Conservation (phyloP, 306 rosid species). For the Lablab purpureus region DNA sequence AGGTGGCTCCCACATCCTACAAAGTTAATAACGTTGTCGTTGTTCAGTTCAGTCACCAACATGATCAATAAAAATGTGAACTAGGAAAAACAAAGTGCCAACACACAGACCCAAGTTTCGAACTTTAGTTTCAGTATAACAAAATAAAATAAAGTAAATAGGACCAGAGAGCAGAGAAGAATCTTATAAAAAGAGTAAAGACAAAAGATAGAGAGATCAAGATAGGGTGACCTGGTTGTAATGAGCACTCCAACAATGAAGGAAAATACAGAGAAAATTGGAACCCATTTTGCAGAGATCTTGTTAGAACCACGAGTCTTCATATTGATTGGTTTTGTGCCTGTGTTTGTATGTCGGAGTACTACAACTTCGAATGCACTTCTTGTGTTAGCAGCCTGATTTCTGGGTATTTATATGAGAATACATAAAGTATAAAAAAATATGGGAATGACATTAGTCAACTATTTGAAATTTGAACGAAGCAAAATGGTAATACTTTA, state of each 20-base stretch:
- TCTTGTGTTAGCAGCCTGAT: not conserved
- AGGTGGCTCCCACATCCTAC: constrained; percentile 64
- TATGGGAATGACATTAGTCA: not conserved
- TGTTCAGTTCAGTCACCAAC: not conserved
- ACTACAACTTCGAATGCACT: not conserved
- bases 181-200: not conserved
- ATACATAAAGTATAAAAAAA: not conserved
- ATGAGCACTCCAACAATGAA: constrained; percentile 73
- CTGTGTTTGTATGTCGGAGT: not conserved
- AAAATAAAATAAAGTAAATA: not conserved
- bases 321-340: constrained; percentile 47
- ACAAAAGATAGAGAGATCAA: not conserved
- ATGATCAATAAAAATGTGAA: constrained; percentile 1
- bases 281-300: constrained; percentile 74
- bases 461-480: not conserved
- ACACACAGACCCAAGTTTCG: not conserved
- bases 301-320: constrained; percentile 60
- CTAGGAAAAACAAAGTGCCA: not conserved
- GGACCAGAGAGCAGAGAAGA: not conserved
- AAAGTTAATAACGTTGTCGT: constrained; percentile 5
- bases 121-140: constrained; percentile 13
- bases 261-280: constrained; percentile 68
- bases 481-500: not conserved
- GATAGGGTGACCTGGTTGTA: constrained; percentile 62
- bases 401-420: not conserved